Evolutionary conservation across 805 yeast species (phyloP), one percentile per base, ranked within the genome.

Genomic region (Wickerhamomyces xylosicus): DNA sequence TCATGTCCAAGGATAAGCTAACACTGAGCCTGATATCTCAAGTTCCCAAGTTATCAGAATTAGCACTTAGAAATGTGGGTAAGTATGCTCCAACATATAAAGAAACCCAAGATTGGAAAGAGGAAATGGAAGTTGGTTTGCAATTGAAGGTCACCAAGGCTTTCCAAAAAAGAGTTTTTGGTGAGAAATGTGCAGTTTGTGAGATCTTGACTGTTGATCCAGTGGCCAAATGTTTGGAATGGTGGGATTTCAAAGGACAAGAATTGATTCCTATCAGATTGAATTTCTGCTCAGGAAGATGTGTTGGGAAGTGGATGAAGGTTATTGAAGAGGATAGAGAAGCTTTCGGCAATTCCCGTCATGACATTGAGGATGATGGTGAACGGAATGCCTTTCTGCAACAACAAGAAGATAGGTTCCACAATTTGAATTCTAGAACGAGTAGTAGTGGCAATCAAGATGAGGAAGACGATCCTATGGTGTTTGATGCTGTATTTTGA

Each of bases 211-310:
- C 70, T 3, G 68, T 75, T 6, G 77, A 75, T 40, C 72, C 79
- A 2, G 63, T 67, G 13, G 83, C 82, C 0, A 79, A 77, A 47
- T 64, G 70, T 1, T 51, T 69, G 43, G 84, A 77, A 50, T 77
- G 83, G 83, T 77, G 85, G 84, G 78, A 77, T 47, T 62, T 75
- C 35, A 62, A 70, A 37, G 67, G 63, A 31, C 69, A 76, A 40
- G 62, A 57, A 29, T 52, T 62, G 28, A 56, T 76, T 3, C 83
- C 85, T 0, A 62, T 77, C 20, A 67, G 70, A 47, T 58, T 72
- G 31, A 68, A 68, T 42, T 77, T 77, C 45, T 77, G 84, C 46
- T 63, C 72, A 42, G 74, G 72, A 2, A 49, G 57, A 19, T 77
- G 84, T 54, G 64, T 64, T 2, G 29, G 36, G 7, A 18, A 20